phyloP scores from a whole-genome alignment of 768 basidiomycete genomes.

The Boletus insuetus region DNA sequence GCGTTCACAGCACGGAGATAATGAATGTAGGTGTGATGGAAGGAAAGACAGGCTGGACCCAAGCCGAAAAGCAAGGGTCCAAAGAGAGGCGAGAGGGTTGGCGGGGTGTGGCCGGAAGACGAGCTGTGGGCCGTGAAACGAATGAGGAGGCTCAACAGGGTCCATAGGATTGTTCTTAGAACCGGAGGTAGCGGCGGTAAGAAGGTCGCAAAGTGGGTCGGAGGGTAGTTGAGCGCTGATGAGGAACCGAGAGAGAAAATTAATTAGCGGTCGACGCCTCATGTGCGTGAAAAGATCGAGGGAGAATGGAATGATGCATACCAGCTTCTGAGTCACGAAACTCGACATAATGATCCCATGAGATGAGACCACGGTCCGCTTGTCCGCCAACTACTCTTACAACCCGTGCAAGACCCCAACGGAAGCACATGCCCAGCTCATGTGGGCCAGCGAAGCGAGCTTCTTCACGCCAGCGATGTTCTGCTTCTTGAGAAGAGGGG shows the following conservation, averaged over 20 bases:
- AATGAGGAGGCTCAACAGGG: constrained; percentile 76
- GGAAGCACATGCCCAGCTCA: constrained; percentile 86
- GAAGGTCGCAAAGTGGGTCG: constrained; percentile 70
- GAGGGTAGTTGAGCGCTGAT: constrained; percentile 60
- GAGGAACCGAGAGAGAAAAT: constrained; percentile 17
- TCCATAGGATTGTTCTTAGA: constrained; percentile 58
- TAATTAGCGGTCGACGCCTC: constrained; percentile 21
- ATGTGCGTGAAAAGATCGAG: constrained; percentile 21
- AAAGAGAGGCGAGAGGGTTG: constrained; percentile 85
- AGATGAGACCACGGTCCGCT: constrained; percentile 78
- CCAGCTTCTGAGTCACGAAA: constrained; percentile 85
- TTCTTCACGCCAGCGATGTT: constrained; percentile 71
- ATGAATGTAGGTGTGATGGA: constrained; percentile 57
- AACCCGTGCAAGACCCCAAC: constrained; percentile 87
- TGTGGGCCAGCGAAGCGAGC: constrained; percentile 81
- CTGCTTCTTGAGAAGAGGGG: constrained; percentile 38
- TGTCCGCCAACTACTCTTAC: constrained; percentile 66
- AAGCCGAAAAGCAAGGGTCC: constrained; percentile 89
- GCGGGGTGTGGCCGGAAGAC: constrained; percentile 86
- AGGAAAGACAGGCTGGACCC: constrained; percentile 46
- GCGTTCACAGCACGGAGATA: constrained; percentile 85
- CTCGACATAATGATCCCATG: constrained; percentile 79
- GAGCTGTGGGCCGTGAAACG: constrained; percentile 82
- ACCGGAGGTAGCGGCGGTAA: constrained; percentile 51
- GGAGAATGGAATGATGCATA: constrained; percentile 38